Conservation (phyloP, 805 yeast species). For the Nakazawaea pomicola region DNA sequence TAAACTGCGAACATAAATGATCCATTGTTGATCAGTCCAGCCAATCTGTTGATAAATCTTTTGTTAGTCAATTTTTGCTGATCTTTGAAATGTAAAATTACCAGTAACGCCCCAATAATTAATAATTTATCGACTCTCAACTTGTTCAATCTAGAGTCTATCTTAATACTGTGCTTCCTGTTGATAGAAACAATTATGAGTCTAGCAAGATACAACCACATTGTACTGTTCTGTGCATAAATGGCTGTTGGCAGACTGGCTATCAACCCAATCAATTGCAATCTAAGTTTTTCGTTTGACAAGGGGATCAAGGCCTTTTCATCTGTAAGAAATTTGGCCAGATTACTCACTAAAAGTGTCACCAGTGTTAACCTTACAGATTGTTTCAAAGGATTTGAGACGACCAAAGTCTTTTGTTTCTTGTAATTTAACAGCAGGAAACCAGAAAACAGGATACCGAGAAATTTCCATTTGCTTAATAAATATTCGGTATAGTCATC, state of each 20-base stretch:
- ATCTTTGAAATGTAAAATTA: constrained; percentile 2
- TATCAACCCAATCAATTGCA: constrained; percentile 4
- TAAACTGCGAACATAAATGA: no score
- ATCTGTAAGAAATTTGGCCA: background rate
- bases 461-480: background rate
- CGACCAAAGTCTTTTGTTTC: background rate
- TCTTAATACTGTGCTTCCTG: constrained; percentile 3
- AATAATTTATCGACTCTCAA: constrained; percentile 8
- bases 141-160: constrained; percentile 3
- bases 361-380: constrained; percentile 1
- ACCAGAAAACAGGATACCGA: background rate
- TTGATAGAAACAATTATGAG: constrained; percentile 6
- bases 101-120: constrained; percentile 3
- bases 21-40: constrained; percentile 4
- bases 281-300: background rate
- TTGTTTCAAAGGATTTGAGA: background rate
- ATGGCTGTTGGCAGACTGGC: constrained; percentile 3
- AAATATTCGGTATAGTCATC: no score
- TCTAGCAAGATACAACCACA: constrained; percentile 10
- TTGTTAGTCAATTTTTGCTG: background rate
- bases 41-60: background rate
- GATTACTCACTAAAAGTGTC: background rate
- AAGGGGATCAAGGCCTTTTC: background rate
- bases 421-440: background rate
- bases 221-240: background rate